Evolutionary conservation across 1,284 basidiomycete species (phyloP).

Genomic region (Leccinum angustisporum): DNA sequence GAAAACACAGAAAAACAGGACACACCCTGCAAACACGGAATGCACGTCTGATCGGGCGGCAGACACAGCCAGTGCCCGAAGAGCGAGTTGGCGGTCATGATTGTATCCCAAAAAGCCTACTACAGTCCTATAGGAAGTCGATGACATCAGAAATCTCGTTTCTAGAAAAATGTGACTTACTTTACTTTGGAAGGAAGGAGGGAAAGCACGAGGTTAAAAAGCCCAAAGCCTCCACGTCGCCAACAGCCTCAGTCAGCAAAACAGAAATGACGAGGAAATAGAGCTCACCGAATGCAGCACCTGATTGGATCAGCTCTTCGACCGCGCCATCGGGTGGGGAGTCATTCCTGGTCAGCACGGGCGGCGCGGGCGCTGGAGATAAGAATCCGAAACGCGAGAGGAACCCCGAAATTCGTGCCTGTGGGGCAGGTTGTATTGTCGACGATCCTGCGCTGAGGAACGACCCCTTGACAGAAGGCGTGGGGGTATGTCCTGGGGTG

Average conservation of each 20-base stretch:
- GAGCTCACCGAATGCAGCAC: constrained; percentile 66
- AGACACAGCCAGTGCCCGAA: constrained; percentile 66
- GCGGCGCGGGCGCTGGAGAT: constrained; percentile 21
- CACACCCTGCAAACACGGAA: constrained; percentile 69
- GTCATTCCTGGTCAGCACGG: constrained; percentile 12
- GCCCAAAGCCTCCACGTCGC: constrained; percentile 48
- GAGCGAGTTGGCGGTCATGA: constrained; percentile 63
- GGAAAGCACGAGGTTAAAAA: constrained; percentile 79
- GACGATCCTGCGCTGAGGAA: constrained; percentile 23
- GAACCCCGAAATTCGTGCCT: constrained; percentile 34
- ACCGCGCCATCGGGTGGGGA: constrained; percentile 49
- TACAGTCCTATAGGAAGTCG: constrained; percentile 45
- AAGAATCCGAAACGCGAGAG: constrained; percentile 37
- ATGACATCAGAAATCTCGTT: background rate
- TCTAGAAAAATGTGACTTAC: constrained; percentile 37
- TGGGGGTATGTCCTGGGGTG: constrained; percentile 48
- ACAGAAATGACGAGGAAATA: background rate
- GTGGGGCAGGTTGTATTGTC: constrained; percentile 24
- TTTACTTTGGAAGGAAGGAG: constrained; percentile 68
- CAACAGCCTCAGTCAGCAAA: background rate
- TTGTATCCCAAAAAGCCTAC: constrained; percentile 76
- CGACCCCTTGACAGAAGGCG: constrained; percentile 43
- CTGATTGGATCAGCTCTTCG: constrained; percentile 70
- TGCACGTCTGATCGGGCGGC: constrained; percentile 68
- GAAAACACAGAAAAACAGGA: background rate